A percentile compares a stretch with the other conserved stretches of the same genome.
Evolutionary conservation across 2,329 filamentous ascomycete genomes (phyloP).

Genomic region (Phaeoacremonium minimum): DNA sequence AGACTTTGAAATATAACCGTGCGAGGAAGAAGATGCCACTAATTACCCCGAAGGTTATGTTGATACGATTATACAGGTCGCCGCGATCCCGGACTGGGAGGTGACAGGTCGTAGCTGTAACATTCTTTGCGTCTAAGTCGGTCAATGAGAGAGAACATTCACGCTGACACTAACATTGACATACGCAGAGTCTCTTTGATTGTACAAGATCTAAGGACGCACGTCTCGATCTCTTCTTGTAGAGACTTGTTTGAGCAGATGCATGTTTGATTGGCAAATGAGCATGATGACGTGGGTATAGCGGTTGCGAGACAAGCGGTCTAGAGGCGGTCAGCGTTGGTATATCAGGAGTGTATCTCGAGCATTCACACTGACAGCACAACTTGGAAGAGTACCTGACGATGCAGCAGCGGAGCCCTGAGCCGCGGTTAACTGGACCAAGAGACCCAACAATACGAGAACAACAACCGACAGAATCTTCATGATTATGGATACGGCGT

Average conservation of each 20-base stretch:
- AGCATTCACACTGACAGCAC: neutral
- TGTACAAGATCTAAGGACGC: slow-evolving; percentile 3
- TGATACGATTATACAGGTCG: neutral
- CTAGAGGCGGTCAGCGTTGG: neutral
- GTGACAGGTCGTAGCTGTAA: slow-evolving; percentile 1
- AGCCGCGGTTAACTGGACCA: too few relatives aligned
- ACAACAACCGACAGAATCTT: too few relatives aligned
- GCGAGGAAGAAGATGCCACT: slow-evolving; percentile 1
- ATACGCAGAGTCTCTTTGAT: slow-evolving; percentile 6
- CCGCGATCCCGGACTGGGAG: neutral
- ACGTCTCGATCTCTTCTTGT: neutral
- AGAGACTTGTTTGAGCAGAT: slow-evolving; percentile 3
- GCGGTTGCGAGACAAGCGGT: neutral
- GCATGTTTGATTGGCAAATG: slow-evolving; percentile 6
- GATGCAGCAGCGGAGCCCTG: too few relatives aligned
- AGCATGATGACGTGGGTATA: neutral
- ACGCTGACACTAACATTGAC: neutral
- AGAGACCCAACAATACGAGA: too few relatives aligned
- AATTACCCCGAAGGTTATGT: slow-evolving; percentile 3
- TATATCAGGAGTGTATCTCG: too few relatives aligned
- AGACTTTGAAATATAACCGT: slow-evolving; percentile 10
- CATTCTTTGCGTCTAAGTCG: neutral
- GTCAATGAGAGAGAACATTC: neutral
- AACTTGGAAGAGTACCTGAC: neutral
- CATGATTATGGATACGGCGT: too few relatives aligned